These are phyloP conservation scores for Aurantiochytrium sp. DNA, from an alignment of 108 stramenopile species.

Conservation along the genomic window DNA sequence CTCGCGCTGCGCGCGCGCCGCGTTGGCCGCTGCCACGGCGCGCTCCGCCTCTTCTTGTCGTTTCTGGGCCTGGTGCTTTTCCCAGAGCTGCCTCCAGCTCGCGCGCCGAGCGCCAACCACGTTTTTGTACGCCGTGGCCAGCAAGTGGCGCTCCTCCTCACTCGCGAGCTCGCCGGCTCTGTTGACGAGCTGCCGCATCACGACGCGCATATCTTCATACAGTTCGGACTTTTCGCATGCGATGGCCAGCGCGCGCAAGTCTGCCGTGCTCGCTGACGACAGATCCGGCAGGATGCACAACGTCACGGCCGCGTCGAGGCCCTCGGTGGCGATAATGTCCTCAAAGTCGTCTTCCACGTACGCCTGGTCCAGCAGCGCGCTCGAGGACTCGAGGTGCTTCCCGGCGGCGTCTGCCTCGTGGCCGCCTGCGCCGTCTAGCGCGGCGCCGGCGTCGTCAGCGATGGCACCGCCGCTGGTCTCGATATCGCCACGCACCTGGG, in stretches of 20 bases:
- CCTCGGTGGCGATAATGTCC: neutral
- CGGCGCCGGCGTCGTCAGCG: too few relatives aligned
- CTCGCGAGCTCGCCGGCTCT: neutral
- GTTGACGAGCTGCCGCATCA: neutral
- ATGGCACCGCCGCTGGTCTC: too few relatives aligned
- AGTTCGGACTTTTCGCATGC: neutral
- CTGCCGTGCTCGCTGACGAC: neutral
- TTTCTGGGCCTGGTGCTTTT: neutral
- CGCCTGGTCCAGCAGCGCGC: too few relatives aligned
- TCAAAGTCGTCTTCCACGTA: neutral
- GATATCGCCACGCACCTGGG: too few relatives aligned
- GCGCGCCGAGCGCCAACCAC: neutral
- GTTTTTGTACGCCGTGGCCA: conserved; percentile 17
- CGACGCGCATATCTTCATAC: conserved; percentile 12
- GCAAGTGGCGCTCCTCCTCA: neutral
- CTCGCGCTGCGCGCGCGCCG: neutral
- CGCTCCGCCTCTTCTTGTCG: neutral
- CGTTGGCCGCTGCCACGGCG: neutral
- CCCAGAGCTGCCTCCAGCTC: neutral
- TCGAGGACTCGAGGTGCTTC: too few relatives aligned
- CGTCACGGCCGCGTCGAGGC: neutral
- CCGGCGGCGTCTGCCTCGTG: too few relatives aligned
- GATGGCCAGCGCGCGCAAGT: neutral
- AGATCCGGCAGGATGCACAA: neutral
- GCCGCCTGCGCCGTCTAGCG: too few relatives aligned